These are phyloP conservation scores for Bruguiera gymnorhiza DNA, from an alignment of 345 rosid species.

Conservation along the genomic window DNA sequence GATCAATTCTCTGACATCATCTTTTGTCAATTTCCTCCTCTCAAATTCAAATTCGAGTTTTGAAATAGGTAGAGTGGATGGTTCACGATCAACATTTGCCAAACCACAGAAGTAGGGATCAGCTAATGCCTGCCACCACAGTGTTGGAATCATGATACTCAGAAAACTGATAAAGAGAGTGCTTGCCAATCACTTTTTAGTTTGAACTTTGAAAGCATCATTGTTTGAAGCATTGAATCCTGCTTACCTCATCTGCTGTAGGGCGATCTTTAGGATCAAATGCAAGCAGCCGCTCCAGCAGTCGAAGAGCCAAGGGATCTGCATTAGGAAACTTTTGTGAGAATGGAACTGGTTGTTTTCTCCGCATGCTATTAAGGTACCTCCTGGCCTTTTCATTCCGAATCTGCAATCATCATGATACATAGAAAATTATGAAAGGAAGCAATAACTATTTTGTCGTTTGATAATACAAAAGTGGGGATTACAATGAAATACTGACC, in stretches of 20 bases:
- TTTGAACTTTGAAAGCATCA: neutral
- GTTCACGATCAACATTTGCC: conserved; percentile 87
- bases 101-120: conserved; percentile 88
- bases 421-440: neutral
- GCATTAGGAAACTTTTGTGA: conserved; percentile 74
- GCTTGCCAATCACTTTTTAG: neutral
- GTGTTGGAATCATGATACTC: neutral
- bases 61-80: conserved; percentile 83
- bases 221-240: neutral
- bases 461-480: conserved; percentile 5
- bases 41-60: conserved; percentile 98
- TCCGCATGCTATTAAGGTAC: conserved; percentile 91
- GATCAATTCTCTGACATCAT: conserved; percentile 93
- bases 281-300: conserved; percentile 76
- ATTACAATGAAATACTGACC: conserved; percentile 40
- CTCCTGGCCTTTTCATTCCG: conserved; percentile 97
- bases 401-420: conserved; percentile 48
- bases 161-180: conserved; percentile 1
- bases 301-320: conserved; percentile 74
- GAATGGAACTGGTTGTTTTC: conserved; percentile 75
- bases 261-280: conserved; percentile 99
- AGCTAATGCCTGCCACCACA: conserved; percentile 67
- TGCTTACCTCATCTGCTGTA: conserved; percentile 72
- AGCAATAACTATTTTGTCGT: neutral
- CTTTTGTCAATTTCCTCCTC: conserved; percentile 86